These are phyloP conservation scores for Nepenthes gracilis DNA, from an alignment of 148 eudicot genomes.

Conservation along the genomic window DNA sequence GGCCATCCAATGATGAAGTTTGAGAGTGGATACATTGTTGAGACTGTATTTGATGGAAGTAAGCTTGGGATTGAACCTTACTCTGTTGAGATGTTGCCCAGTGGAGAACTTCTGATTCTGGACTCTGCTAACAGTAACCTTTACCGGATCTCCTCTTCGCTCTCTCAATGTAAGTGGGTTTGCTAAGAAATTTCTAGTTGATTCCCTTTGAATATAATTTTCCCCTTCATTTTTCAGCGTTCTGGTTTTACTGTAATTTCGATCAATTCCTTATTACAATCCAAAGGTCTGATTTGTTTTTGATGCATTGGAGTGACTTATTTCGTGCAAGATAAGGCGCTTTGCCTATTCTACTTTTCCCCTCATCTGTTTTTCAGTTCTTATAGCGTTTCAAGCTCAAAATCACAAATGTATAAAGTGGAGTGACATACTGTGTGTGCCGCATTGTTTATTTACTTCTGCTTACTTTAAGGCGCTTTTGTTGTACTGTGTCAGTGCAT, in stretches of 20 bases:
- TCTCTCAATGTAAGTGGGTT: slow-evolving; percentile 67
- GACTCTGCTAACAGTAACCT: slow-evolving; percentile 93
- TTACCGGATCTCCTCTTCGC: slow-evolving; percentile 78
- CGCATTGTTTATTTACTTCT: not conserved
- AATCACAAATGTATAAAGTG: not conserved
- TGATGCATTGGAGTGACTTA: not conserved
- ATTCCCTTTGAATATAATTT: too few species aligned
- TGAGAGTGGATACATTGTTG: slow-evolving; percentile 91
- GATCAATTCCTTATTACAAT: too few species aligned
- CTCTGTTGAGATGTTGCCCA: slow-evolving; percentile 66
- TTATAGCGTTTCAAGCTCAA: not conserved
- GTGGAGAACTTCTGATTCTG: slow-evolving; percentile 86
- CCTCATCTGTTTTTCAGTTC: too few species aligned
- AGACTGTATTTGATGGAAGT: slow-evolving; percentile 99
- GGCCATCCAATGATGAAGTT: slow-evolving; percentile 88
- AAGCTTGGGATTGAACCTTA: slow-evolving; percentile 95
- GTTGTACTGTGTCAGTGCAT: not conserved
- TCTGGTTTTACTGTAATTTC: too few species aligned
- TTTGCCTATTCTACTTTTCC: not conserved
- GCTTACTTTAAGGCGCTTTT: not conserved
- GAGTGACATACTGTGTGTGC: not conserved
- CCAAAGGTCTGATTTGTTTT: not conserved
- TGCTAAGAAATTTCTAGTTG: not conserved
- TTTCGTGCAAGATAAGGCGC: not conserved
- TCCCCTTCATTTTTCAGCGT: not conserved